Evolutionary conservation across 2,329 filamentous ascomycete species (phyloP).

Genomic region (Nemania sp.): DNA sequence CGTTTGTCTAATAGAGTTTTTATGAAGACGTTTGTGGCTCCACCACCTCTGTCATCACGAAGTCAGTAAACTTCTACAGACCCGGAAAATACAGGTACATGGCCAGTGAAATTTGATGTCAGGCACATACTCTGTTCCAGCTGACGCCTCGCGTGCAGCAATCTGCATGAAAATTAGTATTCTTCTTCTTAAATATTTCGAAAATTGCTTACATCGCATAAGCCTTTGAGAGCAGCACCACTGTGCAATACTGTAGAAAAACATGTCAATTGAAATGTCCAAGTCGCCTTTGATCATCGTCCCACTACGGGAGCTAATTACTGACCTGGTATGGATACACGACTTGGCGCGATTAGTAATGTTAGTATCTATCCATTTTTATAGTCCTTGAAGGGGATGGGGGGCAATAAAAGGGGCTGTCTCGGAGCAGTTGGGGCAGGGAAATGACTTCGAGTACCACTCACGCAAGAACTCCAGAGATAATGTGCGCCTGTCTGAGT

Average conservation of each 20-base stretch:
- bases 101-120: not conserved
- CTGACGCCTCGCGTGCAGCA: conserved; percentile 82
- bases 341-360: conserved; percentile 12
- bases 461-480: conserved; percentile 75
- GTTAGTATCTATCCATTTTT: conserved; percentile 7
- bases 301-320: not conserved
- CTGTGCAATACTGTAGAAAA: conserved; percentile 54
- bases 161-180: conserved; percentile 51
- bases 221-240: conserved; percentile 83
- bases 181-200: not conserved
- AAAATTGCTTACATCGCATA: conserved; percentile 66
- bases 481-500: conserved; percentile 86
- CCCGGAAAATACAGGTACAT: not conserved
- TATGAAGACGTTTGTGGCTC: conserved; percentile 94
- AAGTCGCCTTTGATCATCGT: not conserved
- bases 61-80: not conserved
- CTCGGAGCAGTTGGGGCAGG: not conserved
- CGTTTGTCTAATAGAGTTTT: conserved; percentile 93
- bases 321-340: conserved; percentile 28
- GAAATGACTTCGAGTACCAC: not conserved
- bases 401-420: not conserved
- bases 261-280: not conserved
- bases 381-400: not conserved
- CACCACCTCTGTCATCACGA: conserved; percentile 63
- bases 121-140: conserved; percentile 64